Base-by-base conservation (phyloP, 805 yeast genomes). In the Saccharomycopsis malanga region DNA sequence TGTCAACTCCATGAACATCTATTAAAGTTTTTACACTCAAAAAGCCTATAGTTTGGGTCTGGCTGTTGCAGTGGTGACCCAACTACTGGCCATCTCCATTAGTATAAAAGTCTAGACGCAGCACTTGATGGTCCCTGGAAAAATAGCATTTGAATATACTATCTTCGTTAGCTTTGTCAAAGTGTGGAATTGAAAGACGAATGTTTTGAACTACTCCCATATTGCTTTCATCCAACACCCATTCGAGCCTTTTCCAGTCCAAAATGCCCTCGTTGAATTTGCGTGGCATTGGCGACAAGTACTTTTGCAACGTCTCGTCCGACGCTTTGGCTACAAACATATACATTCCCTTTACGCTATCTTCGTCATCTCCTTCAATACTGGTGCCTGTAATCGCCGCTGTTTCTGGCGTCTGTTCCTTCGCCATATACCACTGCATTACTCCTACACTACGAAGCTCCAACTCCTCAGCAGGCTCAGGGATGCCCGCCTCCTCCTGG, bases 401-500 rank as follows among this genome's bases (percentile, higher is more conserved):
- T 4, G 15, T 10, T 18, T n/a, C n/a, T n/a, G n/a, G n/a, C n/a
- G n/a, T n/a, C 18, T 12, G 3, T 27, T 29, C 18, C 18, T 12
- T 4, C 20, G 14, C 22, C 43, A 18, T n/a, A 24, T 32, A 27
- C 55, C 55, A 52, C 25, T 52, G 46, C 55, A 52, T 52, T 4
- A 46, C 39, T 7, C 55, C 55, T n/a, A 36, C 27, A 6, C 38
- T 23, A 15, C 22, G 25, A 9, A 52, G 21, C 7, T 25, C 22
- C 36, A 25, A 10, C 15, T 51, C 42, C 3, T 42, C 35, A 1
- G 35, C 21, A 1, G 50, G 53, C 32, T 35, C 42, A n/a, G 36
- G 35, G 15, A 51, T 34, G 22, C 53, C 55, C 2, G 53, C 15
- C 36, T 52, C 55, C 25, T 52, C 55, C n/a, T 43, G 21, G 20